Evolutionary conservation across 768 basidiomycete species (phyloP).

Genomic region (Mycena rosella): DNA sequence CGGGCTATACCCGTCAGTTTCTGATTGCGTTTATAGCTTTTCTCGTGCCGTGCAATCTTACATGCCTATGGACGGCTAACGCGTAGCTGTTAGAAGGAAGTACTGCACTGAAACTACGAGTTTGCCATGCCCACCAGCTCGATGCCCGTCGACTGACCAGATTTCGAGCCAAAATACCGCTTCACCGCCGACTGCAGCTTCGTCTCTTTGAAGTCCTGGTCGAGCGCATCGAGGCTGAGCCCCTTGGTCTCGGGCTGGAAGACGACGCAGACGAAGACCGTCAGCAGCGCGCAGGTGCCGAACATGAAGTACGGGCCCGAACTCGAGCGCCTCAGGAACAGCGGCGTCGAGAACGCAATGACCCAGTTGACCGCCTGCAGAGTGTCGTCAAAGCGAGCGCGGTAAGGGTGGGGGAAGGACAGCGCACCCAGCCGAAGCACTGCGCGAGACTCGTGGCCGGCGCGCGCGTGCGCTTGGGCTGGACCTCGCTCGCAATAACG

Average conservation of each 20-base stretch:
- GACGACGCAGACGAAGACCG: conserved; percentile 52
- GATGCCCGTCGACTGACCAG: conserved; percentile 24
- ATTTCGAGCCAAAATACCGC: conserved; percentile 31
- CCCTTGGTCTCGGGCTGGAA: conserved; percentile 62
- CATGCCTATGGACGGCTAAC: too few species aligned
- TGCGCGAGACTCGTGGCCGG: conserved; percentile 56
- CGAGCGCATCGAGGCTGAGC: conserved; percentile 57
- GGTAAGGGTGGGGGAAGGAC: conserved; percentile 4
- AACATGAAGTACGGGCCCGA: conserved; percentile 65
- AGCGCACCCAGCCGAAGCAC: conserved; percentile 56
- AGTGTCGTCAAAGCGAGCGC: neutral
- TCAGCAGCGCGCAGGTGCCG: conserved; percentile 51
- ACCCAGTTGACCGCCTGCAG: conserved; percentile 54
- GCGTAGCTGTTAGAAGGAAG: too few species aligned
- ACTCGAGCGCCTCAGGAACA: conserved; percentile 58
- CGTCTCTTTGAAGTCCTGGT: conserved; percentile 49
- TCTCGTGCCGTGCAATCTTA: too few species aligned
- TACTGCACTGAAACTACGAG: conserved; percentile 6
- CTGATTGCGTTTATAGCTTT: too few species aligned
- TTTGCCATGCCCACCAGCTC: conserved; percentile 8
- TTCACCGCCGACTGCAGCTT: conserved; percentile 31
- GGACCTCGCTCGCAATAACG: conserved; percentile 59
- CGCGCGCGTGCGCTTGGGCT: conserved; percentile 61
- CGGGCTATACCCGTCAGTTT: too few species aligned
- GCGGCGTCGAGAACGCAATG: conserved; percentile 60